These are phyloP conservation scores for Pseudocercospora cruenta DNA, from an alignment of 2,329 filamentous ascomycete genomes.

Conservation along the genomic window DNA sequence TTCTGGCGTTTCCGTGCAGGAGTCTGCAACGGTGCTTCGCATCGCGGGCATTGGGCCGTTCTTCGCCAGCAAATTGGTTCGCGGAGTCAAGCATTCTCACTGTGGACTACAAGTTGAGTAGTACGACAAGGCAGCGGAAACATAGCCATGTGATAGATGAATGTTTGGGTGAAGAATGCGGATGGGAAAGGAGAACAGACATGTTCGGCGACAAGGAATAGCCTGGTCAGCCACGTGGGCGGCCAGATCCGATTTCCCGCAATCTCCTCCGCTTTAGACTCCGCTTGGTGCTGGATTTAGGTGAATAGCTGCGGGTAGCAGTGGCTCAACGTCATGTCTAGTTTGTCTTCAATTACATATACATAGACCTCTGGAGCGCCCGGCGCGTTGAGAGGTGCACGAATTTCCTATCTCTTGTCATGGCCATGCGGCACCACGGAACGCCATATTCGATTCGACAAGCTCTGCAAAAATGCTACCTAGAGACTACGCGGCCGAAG, in stretches of 20 bases:
- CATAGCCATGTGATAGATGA: not conserved
- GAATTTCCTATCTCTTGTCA: conserved; percentile 5
- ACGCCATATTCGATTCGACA: conserved; percentile 35
- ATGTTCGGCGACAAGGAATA: not conserved
- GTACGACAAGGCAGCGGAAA: not conserved
- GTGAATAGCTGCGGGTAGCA: not conserved
- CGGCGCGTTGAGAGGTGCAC: not conserved
- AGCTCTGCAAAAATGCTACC: conserved; percentile 30
- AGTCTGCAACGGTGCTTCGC: not conserved
- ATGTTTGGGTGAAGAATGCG: not conserved
- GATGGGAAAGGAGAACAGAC: not conserved
- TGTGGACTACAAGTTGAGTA: not conserved
- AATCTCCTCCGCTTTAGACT: not conserved
- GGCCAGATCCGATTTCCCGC: not conserved
- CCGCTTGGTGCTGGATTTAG: not conserved
- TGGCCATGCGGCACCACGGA: conserved; percentile 35
- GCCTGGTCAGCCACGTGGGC: not conserved
- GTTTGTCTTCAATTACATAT: not conserved
- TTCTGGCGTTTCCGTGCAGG: not conserved
- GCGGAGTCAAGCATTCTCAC: not conserved
- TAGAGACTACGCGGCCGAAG: not conserved
- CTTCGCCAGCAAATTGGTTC: not conserved
- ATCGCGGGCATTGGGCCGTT: not conserved
- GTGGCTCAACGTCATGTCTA: conserved; percentile 1
- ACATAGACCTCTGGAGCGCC: not conserved